Evolutionary conservation across 345 rosid genomes (phyloP).

Genomic region (thale cress (Arabidopsis thaliana)): TAIR10.1 NC_003076.8:24394501-24395000

Average conservation of each 20-base stretch:
- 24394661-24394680: constrained; percentile 36
- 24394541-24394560: not conserved
- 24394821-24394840: not conserved
- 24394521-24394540: not conserved
- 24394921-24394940: no score
- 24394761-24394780: not conserved
- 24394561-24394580: not conserved
- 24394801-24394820: not conserved
- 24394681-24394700: constrained; percentile 18
- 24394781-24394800: not conserved
- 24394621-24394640: not conserved
- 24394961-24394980: not conserved
- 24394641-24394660: constrained; percentile 34
- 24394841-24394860: not conserved
- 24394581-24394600: not conserved
- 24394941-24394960: no score
- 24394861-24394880: not conserved
- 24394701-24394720: constrained; percentile 44
- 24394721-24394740: constrained; percentile 43
- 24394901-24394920: no score
- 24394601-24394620: not conserved
- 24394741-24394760: constrained; percentile 42
- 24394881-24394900: not conserved
- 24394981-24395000: not conserved
- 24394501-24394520: not conserved